phyloP scores from a whole-genome alignment of 768 basidiomycete species.

The Leccinum longicurvipes region DNA sequence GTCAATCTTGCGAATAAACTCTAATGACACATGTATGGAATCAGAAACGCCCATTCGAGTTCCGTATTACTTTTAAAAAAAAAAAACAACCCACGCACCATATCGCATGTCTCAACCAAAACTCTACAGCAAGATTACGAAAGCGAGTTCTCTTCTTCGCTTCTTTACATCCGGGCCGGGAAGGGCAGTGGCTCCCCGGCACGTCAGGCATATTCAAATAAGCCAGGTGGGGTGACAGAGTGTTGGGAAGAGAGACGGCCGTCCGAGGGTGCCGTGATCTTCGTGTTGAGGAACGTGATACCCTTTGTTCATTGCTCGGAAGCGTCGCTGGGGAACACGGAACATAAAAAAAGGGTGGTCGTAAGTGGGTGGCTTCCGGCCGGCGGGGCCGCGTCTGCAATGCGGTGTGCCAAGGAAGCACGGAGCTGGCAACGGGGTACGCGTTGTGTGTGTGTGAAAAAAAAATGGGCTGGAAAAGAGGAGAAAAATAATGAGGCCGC shows the following conservation, averaged over 20 bases:
- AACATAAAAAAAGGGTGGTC: not conserved
- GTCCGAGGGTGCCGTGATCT: not conserved
- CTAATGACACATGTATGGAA: slow-evolving; percentile 17
- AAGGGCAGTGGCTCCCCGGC: slow-evolving; percentile 4
- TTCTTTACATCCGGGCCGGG: slow-evolving; percentile 17
- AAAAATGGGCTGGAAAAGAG: not conserved
- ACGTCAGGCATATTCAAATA: slow-evolving; percentile 2
- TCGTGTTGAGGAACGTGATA: not conserved
- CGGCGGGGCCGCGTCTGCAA: slow-evolving; percentile 8
- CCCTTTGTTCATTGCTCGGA: not conserved
- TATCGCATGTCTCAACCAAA: not conserved
- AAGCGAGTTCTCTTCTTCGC: not conserved
- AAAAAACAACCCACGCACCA: slow-evolving; percentile 8
- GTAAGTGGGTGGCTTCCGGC: slow-evolving; percentile 8
- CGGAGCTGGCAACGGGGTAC: not conserved
- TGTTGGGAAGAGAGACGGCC: slow-evolving; percentile 3
- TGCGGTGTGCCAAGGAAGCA: slow-evolving; percentile 7
- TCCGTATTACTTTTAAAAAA: not conserved
- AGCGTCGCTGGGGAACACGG: not conserved
- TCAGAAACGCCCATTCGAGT: slow-evolving; percentile 12
- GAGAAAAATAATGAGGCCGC: not conserved
- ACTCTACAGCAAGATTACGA: slow-evolving; percentile 13
- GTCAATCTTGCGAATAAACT: slow-evolving; percentile 17
- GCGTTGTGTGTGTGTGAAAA: not conserved
- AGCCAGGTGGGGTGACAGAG: slow-evolving; percentile 1